Base-by-base conservation (phyloP, 106 monocot species). In the Apostasia ramifera region DNA sequence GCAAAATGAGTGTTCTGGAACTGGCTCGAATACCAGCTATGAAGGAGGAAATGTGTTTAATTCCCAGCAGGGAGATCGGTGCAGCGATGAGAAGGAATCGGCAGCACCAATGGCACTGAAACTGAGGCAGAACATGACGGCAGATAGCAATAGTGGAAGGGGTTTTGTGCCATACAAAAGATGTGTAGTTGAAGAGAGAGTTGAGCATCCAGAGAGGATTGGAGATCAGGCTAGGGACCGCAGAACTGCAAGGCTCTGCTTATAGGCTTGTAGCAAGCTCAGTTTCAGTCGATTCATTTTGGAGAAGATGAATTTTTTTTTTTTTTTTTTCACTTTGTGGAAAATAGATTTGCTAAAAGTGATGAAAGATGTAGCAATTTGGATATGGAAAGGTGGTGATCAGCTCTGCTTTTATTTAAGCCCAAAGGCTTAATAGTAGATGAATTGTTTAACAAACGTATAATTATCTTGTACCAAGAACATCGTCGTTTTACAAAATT, bases 121-220 rank as follows among this genome's bases (percentile, higher is more conserved):
- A 66, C 13, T 5, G 40, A 53, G 5, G 59, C 14, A 26, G 15
- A 55, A 7, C 11, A 6, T 12, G 2, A 44, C 5, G 5, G 12
- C 57, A 58, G 4, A 58, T 13, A 52, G 14, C 14, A 5, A 58
- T 0, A 58, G 57, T 6, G n/a, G 10, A 2, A 74, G 67, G 48
- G 84, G 81, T 3, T 87, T 84, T 77, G 61, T 87, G n/a, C 84
- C 86, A 8, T 91, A 81, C 46, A 78, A 78, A 58, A 78, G 78
- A 54, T 78, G 85, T 44, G 63, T 53, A 2, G 74, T 67, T 12
- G 79, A 82, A 50, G 78, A 45, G 13, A 65, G 82, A 60, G 14
- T 39, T 4, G 50, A 63, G 59, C 63, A 82, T 52, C 12, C 60
- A 1, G 46, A 80, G 40, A 49, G 26, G 3, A 41, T 40, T 2